Base-by-base conservation (phyloP, 805 yeast species). In the Yarrowia bubula region DNA sequence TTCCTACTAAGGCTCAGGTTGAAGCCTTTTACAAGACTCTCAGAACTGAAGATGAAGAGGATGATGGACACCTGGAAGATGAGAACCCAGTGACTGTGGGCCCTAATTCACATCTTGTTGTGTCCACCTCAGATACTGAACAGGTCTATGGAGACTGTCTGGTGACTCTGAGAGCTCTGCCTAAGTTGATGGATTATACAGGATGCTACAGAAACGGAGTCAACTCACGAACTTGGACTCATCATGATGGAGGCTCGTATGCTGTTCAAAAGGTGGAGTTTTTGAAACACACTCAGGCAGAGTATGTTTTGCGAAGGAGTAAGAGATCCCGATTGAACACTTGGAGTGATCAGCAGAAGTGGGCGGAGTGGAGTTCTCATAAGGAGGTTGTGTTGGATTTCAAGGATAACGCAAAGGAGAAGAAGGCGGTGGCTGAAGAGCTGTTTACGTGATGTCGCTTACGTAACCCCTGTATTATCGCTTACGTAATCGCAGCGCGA, bases 221-320 rank as follows among this genome's bases (percentile, higher is more conserved):
- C 67, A 84, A 85, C 71, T 85, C 96, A 1, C 81, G 98, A 60
- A 75, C 84, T 3, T 93, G 98, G 98, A 72, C 79, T 10, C 76
- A 76, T 7, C 99, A 93, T 73, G 90, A 89, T 72, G 99, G 99
- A 1, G 81, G 86, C 50, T 88, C 96, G 43, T 79, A 81, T 65
- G 86, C 87, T 4, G 78, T 95, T 2, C 83, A 82, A 68, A 78
- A 76, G 58, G 85, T 86, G 48, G 78, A 79, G 69, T 72, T 70
- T 57, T 65, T 74, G 17, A 67, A 72, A 9, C 48, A 64, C 14
- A 79, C 78, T 22, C 67, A 66, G 44, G 76, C 79, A 1, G 74
- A 74, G 44, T 67, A 50, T 22, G 77, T 77, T 18, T 75, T 72
- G 44, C 65, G 67, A 41, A 68, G 68, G 61, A 43, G 22, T 42